Percentiles rank a stretch among this genome's conserved stretches.
These are phyloP conservation scores for Cladosporium oxysporum DNA, from an alignment of 2,329 filamentous ascomycete species.

Conservation along the genomic window DNA sequence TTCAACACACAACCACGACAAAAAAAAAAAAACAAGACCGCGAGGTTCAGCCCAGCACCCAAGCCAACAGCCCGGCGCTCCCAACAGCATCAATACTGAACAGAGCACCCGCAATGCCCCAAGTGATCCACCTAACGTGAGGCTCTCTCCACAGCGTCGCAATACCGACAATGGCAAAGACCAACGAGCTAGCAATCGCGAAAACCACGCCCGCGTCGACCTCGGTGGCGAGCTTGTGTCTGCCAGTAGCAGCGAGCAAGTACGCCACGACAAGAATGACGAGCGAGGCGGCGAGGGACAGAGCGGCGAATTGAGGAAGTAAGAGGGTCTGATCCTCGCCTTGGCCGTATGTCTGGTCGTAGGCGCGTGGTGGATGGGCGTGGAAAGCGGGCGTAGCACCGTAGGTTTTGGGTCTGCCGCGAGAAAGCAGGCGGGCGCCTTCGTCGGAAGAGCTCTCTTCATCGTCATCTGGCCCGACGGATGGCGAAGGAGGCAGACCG, in stretches of 20 bases:
- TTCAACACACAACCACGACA: no score
- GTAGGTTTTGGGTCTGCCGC: constrained; percentile 10
- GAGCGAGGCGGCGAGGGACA: constrained; percentile 61
- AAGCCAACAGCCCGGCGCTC: constrained; percentile 55
- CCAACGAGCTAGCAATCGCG: constrained; percentile 66
- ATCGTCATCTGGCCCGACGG: constrained; percentile 28
- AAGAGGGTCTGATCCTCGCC: neutral
- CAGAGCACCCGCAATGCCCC: constrained; percentile 46
- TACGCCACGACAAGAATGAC: constrained; percentile 65
- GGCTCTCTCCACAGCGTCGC: constrained; percentile 58
- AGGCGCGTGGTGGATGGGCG: neutral
- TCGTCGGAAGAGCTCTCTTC: constrained; percentile 36
- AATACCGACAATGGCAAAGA: constrained; percentile 63
- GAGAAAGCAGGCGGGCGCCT: constrained; percentile 22
- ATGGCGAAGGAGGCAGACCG: constrained; percentile 25
- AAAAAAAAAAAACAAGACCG: no score
- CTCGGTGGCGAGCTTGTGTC: constrained; percentile 66
- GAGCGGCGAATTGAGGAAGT: constrained; percentile 41
- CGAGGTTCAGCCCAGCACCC: constrained; percentile 49
- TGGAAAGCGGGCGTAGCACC: neutral
- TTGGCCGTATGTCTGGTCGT: neutral
- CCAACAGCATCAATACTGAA: constrained; percentile 52
- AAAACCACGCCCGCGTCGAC: constrained; percentile 73
- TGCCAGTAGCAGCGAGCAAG: constrained; percentile 67
- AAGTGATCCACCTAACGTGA: constrained; percentile 46